Evolutionary conservation across 768 basidiomycete genomes (phyloP).

Genomic region (Suillus subalutaceus): DNA sequence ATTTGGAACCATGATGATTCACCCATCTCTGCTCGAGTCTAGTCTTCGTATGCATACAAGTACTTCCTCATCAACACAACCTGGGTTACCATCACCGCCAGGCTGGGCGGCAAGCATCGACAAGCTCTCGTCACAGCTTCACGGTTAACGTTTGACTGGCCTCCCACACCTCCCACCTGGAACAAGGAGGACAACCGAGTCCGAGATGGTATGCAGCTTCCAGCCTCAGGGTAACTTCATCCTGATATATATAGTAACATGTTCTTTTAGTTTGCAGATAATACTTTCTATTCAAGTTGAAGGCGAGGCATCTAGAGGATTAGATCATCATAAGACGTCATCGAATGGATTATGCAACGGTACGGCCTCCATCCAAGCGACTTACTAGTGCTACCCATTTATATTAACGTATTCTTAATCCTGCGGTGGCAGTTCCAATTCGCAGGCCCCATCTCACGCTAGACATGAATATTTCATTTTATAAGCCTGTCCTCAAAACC

Average conservation of each 20-base stretch:
- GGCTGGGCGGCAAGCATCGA: no score
- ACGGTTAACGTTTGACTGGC: background rate
- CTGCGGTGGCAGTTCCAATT: slow-evolving; percentile 16
- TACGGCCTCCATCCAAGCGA: slow-evolving; percentile 9
- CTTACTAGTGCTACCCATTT: slow-evolving; percentile 5
- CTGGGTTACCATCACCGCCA: no score
- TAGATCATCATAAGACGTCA: background rate
- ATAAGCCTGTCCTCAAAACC: slow-evolving; percentile 2
- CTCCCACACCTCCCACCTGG: background rate
- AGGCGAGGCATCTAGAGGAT: background rate
- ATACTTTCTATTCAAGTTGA: background rate
- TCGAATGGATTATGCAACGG: slow-evolving; percentile 8
- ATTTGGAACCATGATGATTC: slow-evolving; percentile 15
- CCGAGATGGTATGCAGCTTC: background rate
- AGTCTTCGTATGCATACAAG: no score
- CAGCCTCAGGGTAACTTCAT: background rate
- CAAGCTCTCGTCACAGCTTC: background rate
- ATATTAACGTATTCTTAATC: slow-evolving; percentile 17
- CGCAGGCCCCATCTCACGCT: slow-evolving; percentile 31
- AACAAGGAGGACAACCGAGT: background rate
- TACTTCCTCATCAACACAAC: no score
- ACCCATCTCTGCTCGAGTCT: background rate
- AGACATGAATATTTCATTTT: slow-evolving; percentile 11
- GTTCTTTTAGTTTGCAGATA: background rate
- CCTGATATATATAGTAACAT: slow-evolving; percentile 8